phyloP scores from a whole-genome alignment of 2,329 filamentous ascomycete species.

The Ceratocystis huliohia region DNA sequence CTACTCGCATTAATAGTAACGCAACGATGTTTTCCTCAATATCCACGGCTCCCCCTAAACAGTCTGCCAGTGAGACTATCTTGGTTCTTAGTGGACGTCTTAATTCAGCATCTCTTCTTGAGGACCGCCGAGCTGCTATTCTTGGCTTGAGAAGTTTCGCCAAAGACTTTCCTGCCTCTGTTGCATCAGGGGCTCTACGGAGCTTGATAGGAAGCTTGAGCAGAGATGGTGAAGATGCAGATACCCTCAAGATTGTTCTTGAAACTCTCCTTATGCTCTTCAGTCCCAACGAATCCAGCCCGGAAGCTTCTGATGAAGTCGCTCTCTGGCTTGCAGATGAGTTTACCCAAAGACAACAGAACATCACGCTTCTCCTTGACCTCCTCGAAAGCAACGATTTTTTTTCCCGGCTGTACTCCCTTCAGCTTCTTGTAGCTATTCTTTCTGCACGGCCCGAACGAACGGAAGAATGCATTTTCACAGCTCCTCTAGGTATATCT shows the following conservation, averaged over 20 bases:
- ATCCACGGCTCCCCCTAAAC: conserved; percentile 70
- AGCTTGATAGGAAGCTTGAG: conserved; percentile 73
- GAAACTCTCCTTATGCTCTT: conserved; percentile 95
- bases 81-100: conserved; percentile 77
- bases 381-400: conserved; percentile 81
- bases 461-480: conserved; percentile 88
- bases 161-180: conserved; percentile 89
- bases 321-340: conserved; percentile 93
- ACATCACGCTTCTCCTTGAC: conserved; percentile 79
- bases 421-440: conserved; percentile 81
- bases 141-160: conserved; percentile 88
- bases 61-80: conserved; percentile 92
- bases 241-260: conserved; percentile 87
- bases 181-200: conserved; percentile 82
- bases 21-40: conserved; percentile 36
- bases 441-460: conserved; percentile 74
- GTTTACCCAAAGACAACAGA: conserved; percentile 95
- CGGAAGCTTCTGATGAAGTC: conserved; percentile 92
- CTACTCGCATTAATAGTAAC: conserved; percentile 35
- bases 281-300: conserved; percentile 54
- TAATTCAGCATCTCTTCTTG: conserved; percentile 76
- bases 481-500: conserved; percentile 75
- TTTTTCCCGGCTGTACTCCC: conserved; percentile 77
- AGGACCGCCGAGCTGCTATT: conserved; percentile 88
- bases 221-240: conserved; percentile 85